Evolutionary conservation across 768 basidiomycete species (phyloP), one percentile per base, ranked within the genome.

Genomic region (Agaricus sinodeliciosus): DNA sequence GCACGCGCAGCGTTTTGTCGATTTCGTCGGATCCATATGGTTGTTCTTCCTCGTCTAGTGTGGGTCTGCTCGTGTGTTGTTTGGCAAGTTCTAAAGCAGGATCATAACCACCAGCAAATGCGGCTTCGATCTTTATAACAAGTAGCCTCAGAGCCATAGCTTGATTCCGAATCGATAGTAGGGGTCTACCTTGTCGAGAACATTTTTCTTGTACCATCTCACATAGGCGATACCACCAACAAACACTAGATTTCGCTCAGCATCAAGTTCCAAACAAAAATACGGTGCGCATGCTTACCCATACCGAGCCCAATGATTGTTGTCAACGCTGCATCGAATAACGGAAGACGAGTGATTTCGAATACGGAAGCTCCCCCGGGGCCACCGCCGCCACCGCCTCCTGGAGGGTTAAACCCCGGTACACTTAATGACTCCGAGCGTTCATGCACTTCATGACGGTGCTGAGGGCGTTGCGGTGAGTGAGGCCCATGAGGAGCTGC

Each of bases 201-300:
- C 92, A 59, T 84, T 82, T 58, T 74, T 78, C 68, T 93, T 92
- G 71, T 94, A 93, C 86, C 82, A 90, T 27, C 73, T 70, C 49
- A 89, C 68, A 67, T 90, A 90, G 22, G 75, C 77, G 7, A 86
- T 71, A 43, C 90, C 89, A 37, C 88, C 86, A 12, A 79, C 61
- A 59, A 90, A 86, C 6, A 85, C 81, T 84, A 39, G 4, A n/a
- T n/a, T 51, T 57, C 6, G 58, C 37, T 28, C 11, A 60, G 31
- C 31, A 53, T 9, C 25, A 31, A n/a, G 27, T 18, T 18, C 22
- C 36, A 28, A 16, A 15, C 9, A 3, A 28, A 18, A 36, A 36
- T 25, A 35, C 39, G 19, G 37, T 37, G 8, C 51, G 12, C 3
- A 39, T 16, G 70, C 72, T 62, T 59, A 79, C 81, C 77, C 67